A percentile compares a stretch with the other conserved stretches of the same genome.
These are phyloP conservation scores for Tylopilus sp. DNA, from an alignment of 768 basidiomycete genomes.

Conservation along the genomic window DNA sequence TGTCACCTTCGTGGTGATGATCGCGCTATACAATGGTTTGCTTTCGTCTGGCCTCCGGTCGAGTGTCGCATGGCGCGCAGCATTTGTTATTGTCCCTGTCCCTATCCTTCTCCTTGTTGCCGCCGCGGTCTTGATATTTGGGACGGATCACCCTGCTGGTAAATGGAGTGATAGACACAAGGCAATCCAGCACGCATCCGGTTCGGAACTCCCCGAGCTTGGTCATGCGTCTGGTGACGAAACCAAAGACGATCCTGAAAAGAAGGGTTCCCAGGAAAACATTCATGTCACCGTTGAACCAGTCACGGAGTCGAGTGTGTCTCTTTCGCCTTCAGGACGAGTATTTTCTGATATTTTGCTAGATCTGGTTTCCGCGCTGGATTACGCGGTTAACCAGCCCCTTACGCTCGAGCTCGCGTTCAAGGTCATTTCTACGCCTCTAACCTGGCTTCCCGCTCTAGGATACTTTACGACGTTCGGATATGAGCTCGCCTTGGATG, in stretches of 20 bases:
- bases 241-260: slow-evolving; percentile 22
- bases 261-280: slow-evolving; percentile 24
- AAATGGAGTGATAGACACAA: slow-evolving; percentile 11
- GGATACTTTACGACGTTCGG: slow-evolving; percentile 6
- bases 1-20: slow-evolving; percentile 8
- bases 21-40: slow-evolving; percentile 38
- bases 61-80: slow-evolving; percentile 49
- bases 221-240: slow-evolving; percentile 10
- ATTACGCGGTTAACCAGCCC: slow-evolving; percentile 1
- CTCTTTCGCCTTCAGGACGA: not conserved
- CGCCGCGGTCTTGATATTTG: not conserved
- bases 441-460: slow-evolving; percentile 6
- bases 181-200: not conserved
- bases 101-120: slow-evolving; percentile 48
- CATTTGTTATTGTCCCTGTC: slow-evolving; percentile 56
- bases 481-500: slow-evolving; percentile 2
- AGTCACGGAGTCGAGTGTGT: not conserved
- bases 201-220: not conserved
- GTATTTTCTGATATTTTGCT: not conserved
- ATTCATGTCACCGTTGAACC: slow-evolving; percentile 13
- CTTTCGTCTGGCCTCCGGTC: slow-evolving; percentile 34
- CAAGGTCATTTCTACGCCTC: not conserved
- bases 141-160: slow-evolving; percentile 9
- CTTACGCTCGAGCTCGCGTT: not conserved
- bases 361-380: slow-evolving; percentile 16